Conservation (phyloP, 2,329 filamentous ascomycete genomes). For the Fusarium sambucinum region DNA sequence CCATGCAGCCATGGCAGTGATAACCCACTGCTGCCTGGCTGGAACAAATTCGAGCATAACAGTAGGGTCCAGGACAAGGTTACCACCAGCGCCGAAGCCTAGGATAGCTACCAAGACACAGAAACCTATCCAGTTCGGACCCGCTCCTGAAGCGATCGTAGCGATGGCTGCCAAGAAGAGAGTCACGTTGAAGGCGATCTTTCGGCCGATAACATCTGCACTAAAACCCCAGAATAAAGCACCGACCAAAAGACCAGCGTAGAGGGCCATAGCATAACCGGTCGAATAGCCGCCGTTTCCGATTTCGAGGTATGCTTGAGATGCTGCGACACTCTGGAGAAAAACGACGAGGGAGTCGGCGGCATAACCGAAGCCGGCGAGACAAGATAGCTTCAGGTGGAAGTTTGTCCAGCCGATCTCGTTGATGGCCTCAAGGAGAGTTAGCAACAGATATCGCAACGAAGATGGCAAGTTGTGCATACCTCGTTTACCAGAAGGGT, state of each 20-base stretch:
- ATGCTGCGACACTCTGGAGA: constrained; percentile 11
- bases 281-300: constrained; percentile 16
- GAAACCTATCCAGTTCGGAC: constrained; percentile 1
- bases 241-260: constrained; percentile 13
- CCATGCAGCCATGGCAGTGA: constrained; percentile 23
- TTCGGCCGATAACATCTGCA: constrained; percentile 26
- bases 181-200: constrained; percentile 24
- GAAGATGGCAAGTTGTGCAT: not conserved
- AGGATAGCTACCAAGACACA: constrained; percentile 11
- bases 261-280: constrained; percentile 11
- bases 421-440: constrained; percentile 58
- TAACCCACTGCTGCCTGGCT: constrained; percentile 13
- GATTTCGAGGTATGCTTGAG: constrained; percentile 22
- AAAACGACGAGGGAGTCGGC: constrained; percentile 27
- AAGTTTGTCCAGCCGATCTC: constrained; percentile 72
- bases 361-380: constrained; percentile 67
- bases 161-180: constrained; percentile 14
- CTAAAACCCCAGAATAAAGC: constrained; percentile 31
- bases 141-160: constrained; percentile 10
- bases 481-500: constrained; percentile 12
- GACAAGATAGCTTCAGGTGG: constrained; percentile 70
- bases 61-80: constrained; percentile 27
- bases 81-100: constrained; percentile 16
- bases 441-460: rapidly evolving
- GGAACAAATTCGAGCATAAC: constrained; percentile 29